A percentile compares a stretch with the other conserved stretches of the same genome.
These are phyloP conservation scores for Acanthamoeba rhysodes DNA, from an alignment of 208 protist species.

Conservation along the genomic window DNA sequence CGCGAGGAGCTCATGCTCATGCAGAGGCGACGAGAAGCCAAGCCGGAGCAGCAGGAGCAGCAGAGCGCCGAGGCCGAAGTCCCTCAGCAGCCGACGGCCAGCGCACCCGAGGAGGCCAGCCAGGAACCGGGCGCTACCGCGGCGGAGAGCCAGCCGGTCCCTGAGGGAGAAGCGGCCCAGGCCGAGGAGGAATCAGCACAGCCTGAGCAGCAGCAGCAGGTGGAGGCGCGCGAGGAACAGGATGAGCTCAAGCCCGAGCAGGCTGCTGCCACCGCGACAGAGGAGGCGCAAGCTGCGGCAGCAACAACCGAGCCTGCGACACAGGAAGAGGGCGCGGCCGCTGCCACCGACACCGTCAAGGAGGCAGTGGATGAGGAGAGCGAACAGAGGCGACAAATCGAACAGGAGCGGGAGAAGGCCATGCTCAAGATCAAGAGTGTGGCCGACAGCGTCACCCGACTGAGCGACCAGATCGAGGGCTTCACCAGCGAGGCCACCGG, in stretches of 20 bases:
- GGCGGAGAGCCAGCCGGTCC: not conserved
- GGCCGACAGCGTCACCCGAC: not conserved
- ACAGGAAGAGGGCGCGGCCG: not conserved
- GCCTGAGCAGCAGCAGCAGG: too few relatives aligned
- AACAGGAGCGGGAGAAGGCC: not conserved
- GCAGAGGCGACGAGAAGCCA: not conserved
- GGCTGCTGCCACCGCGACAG: not conserved
- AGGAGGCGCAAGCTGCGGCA: not conserved
- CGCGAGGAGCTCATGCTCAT: not conserved
- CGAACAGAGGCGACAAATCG: not conserved
- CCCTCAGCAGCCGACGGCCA: too few relatives aligned
- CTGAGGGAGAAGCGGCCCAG: too few relatives aligned
- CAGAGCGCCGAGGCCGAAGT: too few relatives aligned
- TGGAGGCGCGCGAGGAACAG: too few relatives aligned
- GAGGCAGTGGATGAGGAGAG: not conserved
- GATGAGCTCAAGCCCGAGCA: not conserved
- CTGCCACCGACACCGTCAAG: not conserved
- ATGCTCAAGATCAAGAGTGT: conserved; percentile 41
- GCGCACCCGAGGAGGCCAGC: not conserved
- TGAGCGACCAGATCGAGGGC: not conserved
- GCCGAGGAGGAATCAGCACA: not conserved
- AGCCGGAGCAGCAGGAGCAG: not conserved
- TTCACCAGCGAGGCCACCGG: not conserved
- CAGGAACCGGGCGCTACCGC: not conserved
- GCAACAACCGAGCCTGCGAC: too few relatives aligned